These are phyloP conservation scores for Metschnikowia henanensis DNA, from an alignment of 805 yeast species.

Conservation along the genomic window DNA sequence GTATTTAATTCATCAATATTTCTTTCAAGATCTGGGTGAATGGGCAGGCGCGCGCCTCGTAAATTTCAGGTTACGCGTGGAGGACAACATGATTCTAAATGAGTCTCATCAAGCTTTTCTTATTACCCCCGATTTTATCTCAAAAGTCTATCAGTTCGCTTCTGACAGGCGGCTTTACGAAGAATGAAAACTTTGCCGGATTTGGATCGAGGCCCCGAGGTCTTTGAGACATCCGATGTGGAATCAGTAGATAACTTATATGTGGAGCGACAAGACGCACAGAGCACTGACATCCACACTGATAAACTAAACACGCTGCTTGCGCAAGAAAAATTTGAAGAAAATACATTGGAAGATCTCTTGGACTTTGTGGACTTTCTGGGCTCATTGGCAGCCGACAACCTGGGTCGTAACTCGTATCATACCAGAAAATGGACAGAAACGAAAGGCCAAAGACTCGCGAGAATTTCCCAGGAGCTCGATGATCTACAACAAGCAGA, in stretches of 20 bases:
- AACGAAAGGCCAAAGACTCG: conserved; percentile 37
- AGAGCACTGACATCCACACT: conserved; percentile 17
- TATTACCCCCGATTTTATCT: no score
- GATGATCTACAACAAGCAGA: conserved; percentile 30
- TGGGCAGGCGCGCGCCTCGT: no score
- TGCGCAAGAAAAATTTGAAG: conserved; percentile 26
- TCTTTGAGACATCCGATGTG: conserved; percentile 49
- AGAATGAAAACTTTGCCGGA: conserved; percentile 10
- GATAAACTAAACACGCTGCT: conserved; percentile 9
- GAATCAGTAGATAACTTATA: conserved; percentile 29
- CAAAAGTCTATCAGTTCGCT: no score
- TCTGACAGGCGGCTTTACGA: no score
- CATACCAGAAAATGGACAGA: conserved; percentile 24
- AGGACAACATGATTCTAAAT: no score
- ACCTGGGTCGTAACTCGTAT: conserved; percentile 3
- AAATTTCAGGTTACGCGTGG: no score
- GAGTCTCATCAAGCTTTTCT: no score
- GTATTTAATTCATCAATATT: no score
- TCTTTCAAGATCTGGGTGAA: no score
- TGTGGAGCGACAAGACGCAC: conserved; percentile 2
- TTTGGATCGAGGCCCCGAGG: conserved; percentile 25
- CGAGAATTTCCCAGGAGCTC: conserved; percentile 39
- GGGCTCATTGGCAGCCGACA: conserved; percentile 28
- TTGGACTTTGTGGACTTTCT: conserved; percentile 33
- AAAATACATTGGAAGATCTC: conserved; percentile 22